These are phyloP conservation scores for Nakazawaea ernobii DNA, from an alignment of 805 yeast species.

Conservation along the genomic window DNA sequence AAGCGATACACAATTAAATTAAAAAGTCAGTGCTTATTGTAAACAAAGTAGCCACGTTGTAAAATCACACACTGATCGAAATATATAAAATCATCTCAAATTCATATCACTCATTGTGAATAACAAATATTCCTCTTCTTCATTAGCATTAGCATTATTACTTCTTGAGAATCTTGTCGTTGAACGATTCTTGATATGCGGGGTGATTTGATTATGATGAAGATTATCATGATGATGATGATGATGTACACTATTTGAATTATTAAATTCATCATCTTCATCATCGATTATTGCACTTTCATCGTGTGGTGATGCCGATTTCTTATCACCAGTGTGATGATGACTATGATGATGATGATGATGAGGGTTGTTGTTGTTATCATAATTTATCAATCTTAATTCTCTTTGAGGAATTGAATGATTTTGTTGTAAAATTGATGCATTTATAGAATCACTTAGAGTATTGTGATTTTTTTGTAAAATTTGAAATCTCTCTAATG, in stretches of 20 bases:
- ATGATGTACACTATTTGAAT: background rate
- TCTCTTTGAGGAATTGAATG: slow-evolving; percentile 6
- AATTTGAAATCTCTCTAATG: slow-evolving; percentile 13
- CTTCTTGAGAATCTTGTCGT: background rate
- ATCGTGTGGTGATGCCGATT: slow-evolving; percentile 14
- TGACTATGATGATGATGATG: no score
- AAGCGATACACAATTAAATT: no score
- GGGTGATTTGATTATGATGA: no score
- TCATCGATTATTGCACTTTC: slow-evolving; percentile 27
- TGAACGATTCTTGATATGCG: slow-evolving; percentile 5
- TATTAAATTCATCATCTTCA: slow-evolving; percentile 20
- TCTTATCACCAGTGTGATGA: no score
- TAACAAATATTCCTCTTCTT: slow-evolving; percentile 61
- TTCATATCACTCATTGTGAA: slow-evolving; percentile 73
- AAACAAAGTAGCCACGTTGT: background rate
- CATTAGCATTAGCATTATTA: slow-evolving; percentile 20
- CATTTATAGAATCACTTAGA: slow-evolving; percentile 14
- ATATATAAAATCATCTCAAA: slow-evolving; percentile 1
- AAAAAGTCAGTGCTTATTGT: no score
- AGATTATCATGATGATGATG: no score
- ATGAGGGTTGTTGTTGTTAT: background rate
- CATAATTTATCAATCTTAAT: slow-evolving; percentile 7
- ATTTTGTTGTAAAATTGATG: slow-evolving; percentile 10
- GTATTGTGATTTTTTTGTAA: slow-evolving; percentile 13
- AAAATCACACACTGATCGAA: background rate